Percentiles rank a stretch among this genome's conserved stretches.
These are phyloP conservation scores for Heliamphora exappendiculata DNA, from an alignment of 148 eudicot genomes.

Conservation along the genomic window DNA sequence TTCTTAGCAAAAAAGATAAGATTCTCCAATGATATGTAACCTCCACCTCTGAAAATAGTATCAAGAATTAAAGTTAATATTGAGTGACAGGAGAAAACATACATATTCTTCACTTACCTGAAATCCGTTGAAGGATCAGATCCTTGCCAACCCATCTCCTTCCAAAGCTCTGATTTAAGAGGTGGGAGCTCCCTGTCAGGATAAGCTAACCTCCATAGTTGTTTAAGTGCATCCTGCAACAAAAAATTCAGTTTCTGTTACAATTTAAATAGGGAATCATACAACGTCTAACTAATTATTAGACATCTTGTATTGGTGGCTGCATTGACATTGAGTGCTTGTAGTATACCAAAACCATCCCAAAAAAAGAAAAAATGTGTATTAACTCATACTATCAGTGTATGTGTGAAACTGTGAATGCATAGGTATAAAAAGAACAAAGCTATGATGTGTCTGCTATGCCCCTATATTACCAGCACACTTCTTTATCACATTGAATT, in stretches of 20 bases:
- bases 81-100: background rate
- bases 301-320: background rate
- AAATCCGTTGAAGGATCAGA: constrained; percentile 95
- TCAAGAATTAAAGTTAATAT: constrained; percentile 12
- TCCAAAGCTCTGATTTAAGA: constrained; percentile 97
- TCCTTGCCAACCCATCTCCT: constrained; percentile 99
- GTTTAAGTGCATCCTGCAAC: constrained; percentile 76
- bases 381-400: background rate
- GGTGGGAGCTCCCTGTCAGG: constrained; percentile 74
- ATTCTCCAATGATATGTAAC: constrained; percentile 88
- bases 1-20: constrained; percentile 79
- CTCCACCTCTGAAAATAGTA: constrained; percentile 73
- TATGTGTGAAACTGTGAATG: background rate
- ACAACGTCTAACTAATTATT: background rate
- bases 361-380: background rate
- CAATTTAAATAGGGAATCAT: background rate
- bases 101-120: constrained; percentile 39
- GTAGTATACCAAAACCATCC: background rate
- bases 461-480: background rate
- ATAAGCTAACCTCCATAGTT: constrained; percentile 80
- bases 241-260: constrained; percentile 9
- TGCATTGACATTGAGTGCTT: background rate
- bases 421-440: background rate
- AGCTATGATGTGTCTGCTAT: background rate
- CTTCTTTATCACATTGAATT: background rate